These are phyloP conservation scores for Candida tibetensis DNA, from an alignment of 805 yeast genomes.

Conservation along the genomic window DNA sequence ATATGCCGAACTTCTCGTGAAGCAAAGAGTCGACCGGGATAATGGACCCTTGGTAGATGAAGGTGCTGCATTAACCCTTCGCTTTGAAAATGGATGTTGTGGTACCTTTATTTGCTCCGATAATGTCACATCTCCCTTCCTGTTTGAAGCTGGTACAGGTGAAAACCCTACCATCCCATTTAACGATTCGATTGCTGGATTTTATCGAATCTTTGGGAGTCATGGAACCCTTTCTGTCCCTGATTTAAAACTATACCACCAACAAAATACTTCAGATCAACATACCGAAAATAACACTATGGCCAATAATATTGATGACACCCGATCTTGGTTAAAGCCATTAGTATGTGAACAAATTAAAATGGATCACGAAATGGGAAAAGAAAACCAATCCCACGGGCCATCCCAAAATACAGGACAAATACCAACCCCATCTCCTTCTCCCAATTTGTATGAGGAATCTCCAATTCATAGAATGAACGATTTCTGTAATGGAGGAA, in stretches of 20 bases:
- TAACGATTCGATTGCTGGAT: conserved; percentile 27
- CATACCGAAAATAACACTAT: conserved; percentile 9
- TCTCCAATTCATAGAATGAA: conserved; percentile 18
- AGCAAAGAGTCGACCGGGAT: conserved; percentile 22
- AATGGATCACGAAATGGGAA: conserved; percentile 12
- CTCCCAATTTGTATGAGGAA: conserved; percentile 21
- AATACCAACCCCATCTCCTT: conserved; percentile 30
- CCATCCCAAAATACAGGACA: neutral
- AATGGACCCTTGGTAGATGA: conserved; percentile 30
- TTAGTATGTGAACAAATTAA: conserved; percentile 20
- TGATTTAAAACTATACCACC: conserved; percentile 34
- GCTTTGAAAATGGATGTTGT: conserved; percentile 29
- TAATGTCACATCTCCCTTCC: conserved; percentile 36
- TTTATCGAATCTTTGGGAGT: conserved; percentile 38
- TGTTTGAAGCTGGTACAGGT: conserved; percentile 39
- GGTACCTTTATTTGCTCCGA: conserved; percentile 40
- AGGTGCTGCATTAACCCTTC: conserved; percentile 34
- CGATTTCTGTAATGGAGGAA: neutral
- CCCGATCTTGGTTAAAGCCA: conserved; percentile 29
- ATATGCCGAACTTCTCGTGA: conserved; percentile 33
- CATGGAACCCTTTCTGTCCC: conserved; percentile 38
- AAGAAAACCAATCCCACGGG: conserved; percentile 4
- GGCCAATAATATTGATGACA: conserved; percentile 11
- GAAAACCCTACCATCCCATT: conserved; percentile 38
- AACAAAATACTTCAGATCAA: conserved; percentile 6